phyloP scores from a whole-genome alignment of 441 rosid genomes.

The Omphalea diandra region DNA sequence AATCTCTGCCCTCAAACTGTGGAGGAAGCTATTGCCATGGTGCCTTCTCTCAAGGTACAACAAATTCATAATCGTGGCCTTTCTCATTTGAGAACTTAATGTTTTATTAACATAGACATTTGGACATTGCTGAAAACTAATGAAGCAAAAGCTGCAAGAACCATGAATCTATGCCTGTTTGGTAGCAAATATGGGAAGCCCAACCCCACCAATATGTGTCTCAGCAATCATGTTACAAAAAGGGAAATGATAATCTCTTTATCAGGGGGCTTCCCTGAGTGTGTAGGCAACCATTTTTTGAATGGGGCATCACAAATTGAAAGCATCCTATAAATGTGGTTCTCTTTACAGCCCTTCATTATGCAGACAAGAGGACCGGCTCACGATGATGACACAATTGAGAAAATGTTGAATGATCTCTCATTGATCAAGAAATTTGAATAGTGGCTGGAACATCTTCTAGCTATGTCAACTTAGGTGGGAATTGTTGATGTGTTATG shows the following conservation, averaged over 20 bases:
- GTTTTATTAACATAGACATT: neutral
- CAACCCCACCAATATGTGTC: too few species aligned
- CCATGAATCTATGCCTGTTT: neutral
- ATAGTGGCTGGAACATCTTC: conserved; percentile 24
- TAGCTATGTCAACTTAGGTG: neutral
- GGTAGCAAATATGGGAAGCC: neutral
- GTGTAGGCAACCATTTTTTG: too few species aligned
- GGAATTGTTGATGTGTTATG: neutral
- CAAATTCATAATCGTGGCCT: neutral
- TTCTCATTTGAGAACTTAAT: neutral
- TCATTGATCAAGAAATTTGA: conserved; percentile 88
- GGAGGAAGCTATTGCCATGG: conserved; percentile 97
- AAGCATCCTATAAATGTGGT: too few species aligned
- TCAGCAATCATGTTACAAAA: neutral
- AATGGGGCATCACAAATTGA: too few species aligned
- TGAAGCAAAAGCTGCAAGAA: neutral
- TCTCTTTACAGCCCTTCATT: conserved; percentile 10
- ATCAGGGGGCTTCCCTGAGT: neutral
- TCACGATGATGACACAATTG: conserved; percentile 80
- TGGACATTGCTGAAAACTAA: neutral
- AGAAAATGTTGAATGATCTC: conserved; percentile 83
- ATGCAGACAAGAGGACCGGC: conserved; percentile 82
- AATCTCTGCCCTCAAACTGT: conserved; percentile 94
- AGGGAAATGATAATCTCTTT: neutral
- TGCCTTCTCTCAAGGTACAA: conserved; percentile 72